A percentile compares a stretch with the other conserved stretches of the same genome.
phyloP scores from a whole-genome alignment of 1,284 basidiomycete genomes.

The Boletus smithii region DNA sequence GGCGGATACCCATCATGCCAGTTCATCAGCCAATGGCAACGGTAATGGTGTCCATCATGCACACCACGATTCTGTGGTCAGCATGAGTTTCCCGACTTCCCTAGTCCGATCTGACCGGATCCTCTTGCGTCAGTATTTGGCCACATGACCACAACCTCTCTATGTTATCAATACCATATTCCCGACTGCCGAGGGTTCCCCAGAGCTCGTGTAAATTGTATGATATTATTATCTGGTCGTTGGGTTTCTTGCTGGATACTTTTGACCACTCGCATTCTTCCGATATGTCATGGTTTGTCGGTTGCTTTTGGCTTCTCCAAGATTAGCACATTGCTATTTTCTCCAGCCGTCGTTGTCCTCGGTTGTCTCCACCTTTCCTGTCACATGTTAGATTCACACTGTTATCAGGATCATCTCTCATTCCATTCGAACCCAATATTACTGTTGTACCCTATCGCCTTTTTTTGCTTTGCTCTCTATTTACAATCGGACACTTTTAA shows the following conservation, averaged over 20 bases:
- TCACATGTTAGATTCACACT: slow-evolving; percentile 14
- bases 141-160: slow-evolving; percentile 15
- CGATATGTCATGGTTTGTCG: slow-evolving; percentile 4
- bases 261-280: slow-evolving; percentile 8
- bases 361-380: slow-evolving; percentile 2
- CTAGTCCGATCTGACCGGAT: slow-evolving; percentile 17
- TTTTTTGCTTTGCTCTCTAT: slow-evolving; percentile 6
- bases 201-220: slow-evolving; percentile 24
- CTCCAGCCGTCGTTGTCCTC: not conserved
- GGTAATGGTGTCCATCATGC: slow-evolving; percentile 21
- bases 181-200: slow-evolving; percentile 6
- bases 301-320: slow-evolving; percentile 1
- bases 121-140: slow-evolving; percentile 24
- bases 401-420: slow-evolving; percentile 6
- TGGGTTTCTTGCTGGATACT: slow-evolving; percentile 13
- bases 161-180: slow-evolving; percentile 35
- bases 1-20: slow-evolving; percentile 11
- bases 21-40: slow-evolving; percentile 18
- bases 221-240: slow-evolving; percentile 24
- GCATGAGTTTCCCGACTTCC: not conserved
- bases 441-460: no score
- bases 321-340: slow-evolving; percentile 26
- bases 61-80: slow-evolving; percentile 20
- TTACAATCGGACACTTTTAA: slow-evolving; percentile 76
- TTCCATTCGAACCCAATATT: slow-evolving; percentile 12